A percentile compares a stretch with the other conserved stretches of the same genome.
phyloP scores from a whole-genome alignment of 257 asterid species.

The Lavandula angustifolia region DNA sequence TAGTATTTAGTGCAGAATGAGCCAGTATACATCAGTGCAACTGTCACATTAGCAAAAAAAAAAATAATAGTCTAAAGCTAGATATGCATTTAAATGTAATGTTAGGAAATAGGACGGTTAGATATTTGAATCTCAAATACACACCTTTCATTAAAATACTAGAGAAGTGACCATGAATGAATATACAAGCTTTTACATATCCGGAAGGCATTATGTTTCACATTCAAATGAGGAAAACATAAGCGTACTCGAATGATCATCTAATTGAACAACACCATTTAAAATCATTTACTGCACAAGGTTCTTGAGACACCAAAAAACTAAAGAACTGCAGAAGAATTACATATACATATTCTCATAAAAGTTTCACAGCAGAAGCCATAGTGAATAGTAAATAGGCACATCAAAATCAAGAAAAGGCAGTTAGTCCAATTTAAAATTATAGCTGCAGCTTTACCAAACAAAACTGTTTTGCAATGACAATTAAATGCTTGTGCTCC shows the following conservation, averaged over 20 bases:
- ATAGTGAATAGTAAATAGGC: background rate
- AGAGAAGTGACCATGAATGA: background rate
- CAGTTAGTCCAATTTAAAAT: background rate
- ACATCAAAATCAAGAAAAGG: slow-evolving; percentile 18
- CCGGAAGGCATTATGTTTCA: background rate
- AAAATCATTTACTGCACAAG: background rate
- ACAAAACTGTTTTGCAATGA: background rate
- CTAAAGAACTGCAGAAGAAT: background rate
- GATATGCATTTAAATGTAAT: background rate
- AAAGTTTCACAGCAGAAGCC: background rate
- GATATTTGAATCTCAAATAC: slow-evolving; percentile 2
- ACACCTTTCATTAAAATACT: background rate
- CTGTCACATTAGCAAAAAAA: background rate
- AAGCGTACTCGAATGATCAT: slow-evolving; percentile 1
- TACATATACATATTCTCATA: background rate
- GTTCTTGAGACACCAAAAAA: background rate
- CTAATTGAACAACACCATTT: background rate
- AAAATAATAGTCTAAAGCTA: background rate
- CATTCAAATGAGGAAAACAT: background rate
- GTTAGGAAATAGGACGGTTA: background rate
- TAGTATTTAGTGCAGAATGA: background rate
- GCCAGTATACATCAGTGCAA: too few species aligned
- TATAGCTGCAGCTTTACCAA: background rate
- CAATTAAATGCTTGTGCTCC: background rate
- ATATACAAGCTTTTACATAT: slow-evolving; percentile 14